Base-by-base conservation (phyloP, 805 yeast genomes). In the Candida pini region DNA sequence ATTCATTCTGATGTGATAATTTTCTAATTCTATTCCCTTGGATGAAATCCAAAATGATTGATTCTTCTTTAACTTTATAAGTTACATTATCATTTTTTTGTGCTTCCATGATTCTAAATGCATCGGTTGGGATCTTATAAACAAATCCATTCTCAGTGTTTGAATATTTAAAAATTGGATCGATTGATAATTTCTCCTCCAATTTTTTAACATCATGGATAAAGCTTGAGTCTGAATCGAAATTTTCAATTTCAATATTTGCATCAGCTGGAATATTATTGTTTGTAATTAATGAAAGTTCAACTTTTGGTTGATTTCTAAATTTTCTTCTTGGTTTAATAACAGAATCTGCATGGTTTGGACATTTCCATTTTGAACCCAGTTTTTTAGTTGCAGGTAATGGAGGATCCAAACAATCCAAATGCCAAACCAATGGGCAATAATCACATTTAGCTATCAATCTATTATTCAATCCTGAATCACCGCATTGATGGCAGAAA, bases 281-380 rank as follows among this genome's bases (percentile, higher is more conserved):
- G 35, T 81, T 80, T 25, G 79, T 62, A 1, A 70, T 53, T 37
- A 76, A 60, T 15, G 64, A 58, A 4, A 83, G 80, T 37, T 80
- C 83, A 6, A 78, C 53, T 17, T 69, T 60, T 4, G 67, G 58
- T 29, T 75, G 75, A 44, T 69, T 72, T 44, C 67, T 71, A 44
- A 72, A 66, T 49, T 69, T 64, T 33, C 87, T 61, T 36, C 68
- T 61, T 10, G 65, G 45, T 20, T 67, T 67, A n/a, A 68, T 43
- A 16, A 73, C 56, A 27, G 59, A 64, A 30, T 72, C 82, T 15
- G 76, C 74, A 61, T 87, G 97, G 46, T 83, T 81, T 2, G 96
- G 97, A 58, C 96, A 92, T 62, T 75, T 78, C 97, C 96, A 90
- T 56, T 80, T 84, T 29, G 68, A 67, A 2, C 92, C 94, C 28